A percentile compares a stretch with the other conserved stretches of the same genome.
These are phyloP conservation scores for Chlorella sp. DNA, from an alignment of 139 green algal species.

Conservation along the genomic window DNA sequence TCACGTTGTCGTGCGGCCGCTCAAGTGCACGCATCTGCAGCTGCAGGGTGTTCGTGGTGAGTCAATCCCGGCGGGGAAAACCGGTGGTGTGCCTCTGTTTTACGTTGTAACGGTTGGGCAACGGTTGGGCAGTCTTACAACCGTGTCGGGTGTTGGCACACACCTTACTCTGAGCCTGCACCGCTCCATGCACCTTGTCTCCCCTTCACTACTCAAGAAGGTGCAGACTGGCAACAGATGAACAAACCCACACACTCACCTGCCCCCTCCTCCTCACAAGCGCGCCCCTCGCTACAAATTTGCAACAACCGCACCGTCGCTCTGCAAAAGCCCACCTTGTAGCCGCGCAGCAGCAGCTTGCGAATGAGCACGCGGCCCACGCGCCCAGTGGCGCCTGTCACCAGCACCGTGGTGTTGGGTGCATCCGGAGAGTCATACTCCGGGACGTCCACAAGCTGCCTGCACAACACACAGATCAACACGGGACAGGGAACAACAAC, in stretches of 20 bases:
- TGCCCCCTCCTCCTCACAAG: neutral
- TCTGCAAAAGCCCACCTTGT: slow-evolving; percentile 74
- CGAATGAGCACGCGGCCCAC: slow-evolving; percentile 92
- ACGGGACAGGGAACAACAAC: neutral
- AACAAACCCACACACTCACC: neutral
- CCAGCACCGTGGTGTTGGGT: slow-evolving; percentile 90
- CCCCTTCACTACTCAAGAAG: too few relatives aligned
- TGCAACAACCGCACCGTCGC: too few relatives aligned
- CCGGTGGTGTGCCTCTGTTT: too few relatives aligned
- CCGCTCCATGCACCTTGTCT: neutral
- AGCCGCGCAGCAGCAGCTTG: slow-evolving; percentile 97
- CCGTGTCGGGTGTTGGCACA: neutral
- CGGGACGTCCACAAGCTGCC: neutral
- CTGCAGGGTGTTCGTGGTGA: too few relatives aligned
- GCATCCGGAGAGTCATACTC: slow-evolving; percentile 81
- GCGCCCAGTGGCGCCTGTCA: slow-evolving; percentile 91
- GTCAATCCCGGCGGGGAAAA: too few relatives aligned
- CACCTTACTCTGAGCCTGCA: too few relatives aligned
- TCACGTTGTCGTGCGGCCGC: too few relatives aligned
- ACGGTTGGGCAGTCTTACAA: too few relatives aligned
- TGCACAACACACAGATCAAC: neutral
- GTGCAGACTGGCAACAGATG: neutral
- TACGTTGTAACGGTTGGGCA: too few relatives aligned
- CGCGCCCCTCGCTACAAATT: too few relatives aligned
- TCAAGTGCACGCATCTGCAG: too few relatives aligned